Conservation (phyloP, 139 green algal species). For the Mychonastes homosphaera region DNA sequence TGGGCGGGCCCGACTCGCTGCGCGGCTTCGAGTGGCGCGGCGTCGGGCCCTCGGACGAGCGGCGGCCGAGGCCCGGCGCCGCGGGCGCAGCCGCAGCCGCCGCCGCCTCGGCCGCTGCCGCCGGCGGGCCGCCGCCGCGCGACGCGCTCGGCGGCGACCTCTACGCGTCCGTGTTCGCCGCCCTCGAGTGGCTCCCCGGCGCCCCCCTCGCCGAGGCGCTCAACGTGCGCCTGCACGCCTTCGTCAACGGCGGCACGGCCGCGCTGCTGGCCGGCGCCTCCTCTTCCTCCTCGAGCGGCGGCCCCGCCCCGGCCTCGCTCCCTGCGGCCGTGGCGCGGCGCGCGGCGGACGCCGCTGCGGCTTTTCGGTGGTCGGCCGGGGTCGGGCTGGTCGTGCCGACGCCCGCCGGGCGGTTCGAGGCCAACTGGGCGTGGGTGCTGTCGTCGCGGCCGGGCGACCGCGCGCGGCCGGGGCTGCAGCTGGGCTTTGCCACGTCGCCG, state of each 20-base stretch:
- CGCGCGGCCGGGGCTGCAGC: slow-evolving; percentile 43
- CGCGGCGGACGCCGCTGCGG: slow-evolving; percentile 1
- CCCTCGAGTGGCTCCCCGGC: slow-evolving; percentile 28
- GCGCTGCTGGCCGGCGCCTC: slow-evolving; percentile 23
- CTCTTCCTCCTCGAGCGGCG: not conserved
- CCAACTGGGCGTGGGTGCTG: slow-evolving; percentile 41
- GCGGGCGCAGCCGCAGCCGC: slow-evolving; percentile 1
- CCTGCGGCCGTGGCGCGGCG: not conserved
- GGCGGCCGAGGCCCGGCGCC: not conserved
- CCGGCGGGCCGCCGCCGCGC: not conserved
- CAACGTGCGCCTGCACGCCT: slow-evolving; percentile 39
- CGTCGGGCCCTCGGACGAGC: slow-evolving; percentile 12
- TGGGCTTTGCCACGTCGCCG: slow-evolving; percentile 44
- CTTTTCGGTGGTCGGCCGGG: slow-evolving; percentile 35
- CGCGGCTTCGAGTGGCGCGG: slow-evolving; percentile 15
- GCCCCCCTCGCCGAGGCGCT: slow-evolving; percentile 28
- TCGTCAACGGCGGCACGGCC: slow-evolving; percentile 60
- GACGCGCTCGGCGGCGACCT: slow-evolving; percentile 65
- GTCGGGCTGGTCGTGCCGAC: slow-evolving; percentile 46
- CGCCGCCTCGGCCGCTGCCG: not conserved
- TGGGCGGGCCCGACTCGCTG: slow-evolving; percentile 7
- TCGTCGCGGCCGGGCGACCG: slow-evolving; percentile 37
- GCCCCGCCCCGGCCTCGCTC: not conserved
- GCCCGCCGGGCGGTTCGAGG: slow-evolving; percentile 38
- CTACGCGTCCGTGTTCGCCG: slow-evolving; percentile 43